Base-by-base conservation (phyloP, 2,329 filamentous ascomycete genomes). In the Aspergillus spinulosporus region DNA sequence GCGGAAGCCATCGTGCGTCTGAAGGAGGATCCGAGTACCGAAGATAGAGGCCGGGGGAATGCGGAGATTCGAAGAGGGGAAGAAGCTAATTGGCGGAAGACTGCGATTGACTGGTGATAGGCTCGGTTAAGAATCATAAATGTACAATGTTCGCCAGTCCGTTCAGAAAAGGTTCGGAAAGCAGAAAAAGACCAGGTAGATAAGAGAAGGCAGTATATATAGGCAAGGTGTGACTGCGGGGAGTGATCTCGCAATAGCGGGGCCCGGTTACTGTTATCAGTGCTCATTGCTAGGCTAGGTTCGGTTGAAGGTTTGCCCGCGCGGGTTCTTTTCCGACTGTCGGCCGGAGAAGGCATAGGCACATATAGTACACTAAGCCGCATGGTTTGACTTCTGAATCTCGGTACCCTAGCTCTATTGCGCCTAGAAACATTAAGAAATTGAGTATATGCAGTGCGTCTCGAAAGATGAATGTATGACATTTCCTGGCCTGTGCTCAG, bases 1-100 rank as follows among this genome's bases (percentile, higher is more conserved):
- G 88, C 85, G 39, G 90, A 84, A 26, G 82, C 75, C 84, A 88
- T 88, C 56, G 74, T 82, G 66, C 80, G 72, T 68, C 59, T 64
- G 15, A 61, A 64, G 56, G 59, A 50, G 21, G 62, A 59, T 43
- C 67, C 62, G 39, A 63, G n/a, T 1, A 62, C 47, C 40, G 60
- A 59, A 52, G 51, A 60, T 28, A 21, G 53, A 29, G 40, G 50
- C 28, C 61, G 60, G 59, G 60, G 58, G 57, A 63, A 56, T 58
- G 62, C 52, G 60, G 55, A 60, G 63, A 51, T 46, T 49, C 51
- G 37, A 9, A 52, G 50, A 34, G 52, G 58, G 21, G 52, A 49
- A 9, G 63, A 59, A 49, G 55, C 37, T 39, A 64, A 58, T 37
- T 51, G 63, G 49, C 54, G 66, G 29, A 69, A 57, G 44, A 62